phyloP scores from a whole-genome alignment of 1,139 yeast genomes.

The Blastobotrys proliferans region DNA sequence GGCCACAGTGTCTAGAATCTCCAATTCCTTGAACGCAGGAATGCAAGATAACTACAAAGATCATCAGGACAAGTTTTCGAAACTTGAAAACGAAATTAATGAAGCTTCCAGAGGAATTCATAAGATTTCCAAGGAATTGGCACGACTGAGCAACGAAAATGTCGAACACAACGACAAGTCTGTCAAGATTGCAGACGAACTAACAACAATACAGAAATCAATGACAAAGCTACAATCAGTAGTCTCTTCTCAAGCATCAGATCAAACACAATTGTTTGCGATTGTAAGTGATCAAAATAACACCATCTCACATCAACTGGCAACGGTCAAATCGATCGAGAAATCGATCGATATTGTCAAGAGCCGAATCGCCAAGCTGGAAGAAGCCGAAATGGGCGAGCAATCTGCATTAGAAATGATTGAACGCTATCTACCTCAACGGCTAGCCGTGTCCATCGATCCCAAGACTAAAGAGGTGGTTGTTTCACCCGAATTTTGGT shows the following conservation, averaged over 20 bases:
- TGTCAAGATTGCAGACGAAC: constrained; percentile 7
- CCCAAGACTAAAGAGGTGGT: constrained; percentile 13
- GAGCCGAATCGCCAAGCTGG: constrained; percentile 10
- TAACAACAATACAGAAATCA: constrained; percentile 6
- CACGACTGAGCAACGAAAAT: constrained; percentile 10
- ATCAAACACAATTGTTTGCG: constrained; percentile 10
- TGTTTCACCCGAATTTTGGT: constrained; percentile 17
- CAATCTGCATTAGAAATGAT: constrained; percentile 13
- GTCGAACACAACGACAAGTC: constrained; percentile 10
- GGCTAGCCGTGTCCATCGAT: constrained; percentile 15
- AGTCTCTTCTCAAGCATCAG: constrained; percentile 9
- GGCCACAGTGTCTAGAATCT: constrained; percentile 13
- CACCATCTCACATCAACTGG: constrained; percentile 11
- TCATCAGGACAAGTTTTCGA: constrained; percentile 9
- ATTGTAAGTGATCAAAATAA: constrained; percentile 10
- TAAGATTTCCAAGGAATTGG: constrained; percentile 11
- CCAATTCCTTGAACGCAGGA: constrained; percentile 16
- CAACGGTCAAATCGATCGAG: constrained; percentile 14
- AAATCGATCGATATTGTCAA: constrained; percentile 9
- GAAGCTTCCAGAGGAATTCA: constrained; percentile 13
- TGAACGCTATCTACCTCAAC: constrained; percentile 15
- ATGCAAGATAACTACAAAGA: constrained; percentile 14
- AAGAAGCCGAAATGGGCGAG: constrained; percentile 14
- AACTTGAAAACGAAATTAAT: constrained; percentile 15
- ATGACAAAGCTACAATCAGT: constrained; percentile 12